Evolutionary conservation across 192 early-diverging fungal species (phyloP).

Genomic region (Pilobolus umbonatus): DNA sequence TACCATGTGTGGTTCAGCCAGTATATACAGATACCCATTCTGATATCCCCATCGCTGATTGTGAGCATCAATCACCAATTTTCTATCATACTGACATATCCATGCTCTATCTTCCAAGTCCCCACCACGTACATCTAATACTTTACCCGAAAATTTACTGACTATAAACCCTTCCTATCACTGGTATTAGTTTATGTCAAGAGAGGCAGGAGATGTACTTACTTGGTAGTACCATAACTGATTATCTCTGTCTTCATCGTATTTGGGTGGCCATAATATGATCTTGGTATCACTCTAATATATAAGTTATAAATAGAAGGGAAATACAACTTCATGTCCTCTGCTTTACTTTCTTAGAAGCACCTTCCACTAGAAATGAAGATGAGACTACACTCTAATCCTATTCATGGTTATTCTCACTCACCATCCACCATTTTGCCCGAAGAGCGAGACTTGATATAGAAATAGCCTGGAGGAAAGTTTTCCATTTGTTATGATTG

Average conservation of each 20-base stretch:
- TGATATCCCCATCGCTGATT: constrained; percentile 28
- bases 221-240: constrained; percentile 31
- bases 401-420: neutral
- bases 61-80: constrained; percentile 21
- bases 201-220: neutral
- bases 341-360: constrained; percentile 22
- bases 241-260: constrained; percentile 29
- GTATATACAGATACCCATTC: constrained; percentile 18
- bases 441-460: constrained; percentile 26
- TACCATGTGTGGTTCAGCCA: constrained; percentile 26
- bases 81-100: constrained; percentile 30
- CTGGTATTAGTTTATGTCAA: neutral
- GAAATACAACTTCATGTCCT: neutral
- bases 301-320: neutral
- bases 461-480: constrained; percentile 33
- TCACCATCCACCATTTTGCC: constrained; percentile 31
- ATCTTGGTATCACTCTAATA: constrained; percentile 28
- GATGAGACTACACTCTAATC: neutral
- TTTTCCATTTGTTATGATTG: too few species aligned
- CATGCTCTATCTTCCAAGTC: constrained; percentile 10
- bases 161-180: constrained; percentile 27
- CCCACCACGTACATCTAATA: constrained; percentile 28
- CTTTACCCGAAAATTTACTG: constrained; percentile 25
- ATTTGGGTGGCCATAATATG: constrained; percentile 29
- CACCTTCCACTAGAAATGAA: constrained; percentile 18